Conservation (phyloP, 2,329 filamentous ascomycete species). For the Venturia effusa region DNA sequence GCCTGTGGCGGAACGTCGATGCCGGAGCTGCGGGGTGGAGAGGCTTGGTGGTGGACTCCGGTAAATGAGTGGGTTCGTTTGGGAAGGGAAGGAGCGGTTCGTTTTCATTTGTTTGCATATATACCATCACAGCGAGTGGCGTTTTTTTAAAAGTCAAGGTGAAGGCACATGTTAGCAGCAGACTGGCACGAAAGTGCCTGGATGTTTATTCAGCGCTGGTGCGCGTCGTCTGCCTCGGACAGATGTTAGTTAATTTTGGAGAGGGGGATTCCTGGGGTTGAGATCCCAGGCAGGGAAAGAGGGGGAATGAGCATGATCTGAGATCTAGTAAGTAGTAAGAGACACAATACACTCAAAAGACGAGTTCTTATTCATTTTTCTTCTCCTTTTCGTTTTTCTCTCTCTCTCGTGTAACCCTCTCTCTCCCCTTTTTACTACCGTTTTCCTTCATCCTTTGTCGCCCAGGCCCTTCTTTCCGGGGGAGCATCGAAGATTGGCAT, state of each 20-base stretch:
- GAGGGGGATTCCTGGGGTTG: too few species aligned
- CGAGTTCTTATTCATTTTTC: too few species aligned
- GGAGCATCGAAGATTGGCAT: too few species aligned
- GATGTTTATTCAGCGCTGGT: neutral
- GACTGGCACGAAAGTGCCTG: neutral
- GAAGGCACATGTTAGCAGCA: neutral
- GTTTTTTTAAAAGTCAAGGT: neutral
- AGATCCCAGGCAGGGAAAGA: too few species aligned
- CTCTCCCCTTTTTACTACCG: too few species aligned
- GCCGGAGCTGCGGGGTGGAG: conserved; percentile 51
- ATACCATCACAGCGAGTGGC: neutral
- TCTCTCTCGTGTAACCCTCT: too few species aligned
- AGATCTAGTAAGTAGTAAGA: too few species aligned
- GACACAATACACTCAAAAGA: too few species aligned
- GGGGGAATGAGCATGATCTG: too few species aligned
- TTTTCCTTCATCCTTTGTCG: too few species aligned
- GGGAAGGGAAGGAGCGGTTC: neutral
- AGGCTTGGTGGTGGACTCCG: conserved; percentile 21
- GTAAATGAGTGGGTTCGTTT: neutral
- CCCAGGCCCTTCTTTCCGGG: too few species aligned
- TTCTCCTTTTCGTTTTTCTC: too few species aligned
- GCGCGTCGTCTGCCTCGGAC: neutral
- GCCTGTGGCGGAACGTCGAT: conserved; percentile 71
- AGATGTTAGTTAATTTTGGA: neutral
- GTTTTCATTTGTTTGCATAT: neutral